A percentile compares a stretch with the other conserved stretches of the same genome.
Conservation (phyloP, 306 rosid species). For the Sophora flavescens region DNA sequence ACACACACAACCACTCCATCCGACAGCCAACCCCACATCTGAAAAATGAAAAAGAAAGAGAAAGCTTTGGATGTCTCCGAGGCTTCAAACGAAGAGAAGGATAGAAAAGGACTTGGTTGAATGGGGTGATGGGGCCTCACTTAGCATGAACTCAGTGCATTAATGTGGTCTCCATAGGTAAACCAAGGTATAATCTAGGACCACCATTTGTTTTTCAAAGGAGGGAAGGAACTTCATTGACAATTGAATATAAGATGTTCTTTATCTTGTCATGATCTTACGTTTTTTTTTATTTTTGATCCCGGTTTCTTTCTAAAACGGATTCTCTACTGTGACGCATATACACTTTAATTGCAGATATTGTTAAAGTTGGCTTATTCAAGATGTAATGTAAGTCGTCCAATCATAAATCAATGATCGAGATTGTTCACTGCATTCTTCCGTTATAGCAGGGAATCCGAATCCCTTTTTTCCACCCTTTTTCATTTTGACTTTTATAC, state of each 20-base stretch:
- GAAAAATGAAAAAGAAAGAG: slow-evolving; percentile 34
- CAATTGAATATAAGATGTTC: slow-evolving; percentile 40
- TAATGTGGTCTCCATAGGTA: slow-evolving; percentile 48
- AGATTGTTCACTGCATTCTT: no score
- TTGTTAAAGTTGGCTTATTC: no score
- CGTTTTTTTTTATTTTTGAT: neutral
- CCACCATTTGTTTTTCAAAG: slow-evolving; percentile 46
- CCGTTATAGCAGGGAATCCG: no score
- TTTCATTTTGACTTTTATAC: no score
- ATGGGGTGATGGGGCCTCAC: slow-evolving; percentile 48
- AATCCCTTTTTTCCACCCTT: no score
- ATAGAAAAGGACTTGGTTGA: slow-evolving; percentile 46
- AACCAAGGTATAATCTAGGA: slow-evolving; percentile 48
- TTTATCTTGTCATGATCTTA: slow-evolving; percentile 34
- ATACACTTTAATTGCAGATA: no score
- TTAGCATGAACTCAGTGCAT: slow-evolving; percentile 35
- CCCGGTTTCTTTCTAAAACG: no score
- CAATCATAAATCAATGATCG: no score
- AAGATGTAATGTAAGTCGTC: no score
- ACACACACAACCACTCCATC: slow-evolving; percentile 43
- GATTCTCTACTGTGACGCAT: no score
- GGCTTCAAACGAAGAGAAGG: slow-evolving; percentile 48
- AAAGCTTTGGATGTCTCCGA: slow-evolving; percentile 43
- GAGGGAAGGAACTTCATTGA: slow-evolving; percentile 42
- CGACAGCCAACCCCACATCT: slow-evolving; percentile 52